These are phyloP conservation scores for Colletotrichum nymphaeae DNA, from an alignment of 2,329 filamentous ascomycete species.

Conservation along the genomic window DNA sequence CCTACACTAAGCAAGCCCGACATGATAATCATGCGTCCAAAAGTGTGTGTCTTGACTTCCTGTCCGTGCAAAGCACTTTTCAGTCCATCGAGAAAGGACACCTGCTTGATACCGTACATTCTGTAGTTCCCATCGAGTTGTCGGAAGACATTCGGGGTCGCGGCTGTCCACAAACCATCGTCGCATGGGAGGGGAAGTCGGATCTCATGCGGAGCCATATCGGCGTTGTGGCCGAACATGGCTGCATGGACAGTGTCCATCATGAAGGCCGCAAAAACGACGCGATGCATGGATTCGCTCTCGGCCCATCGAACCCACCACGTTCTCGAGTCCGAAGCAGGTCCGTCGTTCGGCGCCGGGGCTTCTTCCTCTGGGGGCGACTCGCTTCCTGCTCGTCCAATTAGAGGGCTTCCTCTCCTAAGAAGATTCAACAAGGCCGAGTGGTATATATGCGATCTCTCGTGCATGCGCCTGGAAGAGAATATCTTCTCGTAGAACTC, in stretches of 20 bases:
- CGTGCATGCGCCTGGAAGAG: conserved; percentile 83
- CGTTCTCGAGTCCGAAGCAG: conserved; percentile 52
- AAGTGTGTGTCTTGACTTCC: conserved; percentile 85
- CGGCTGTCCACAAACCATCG: conserved; percentile 86
- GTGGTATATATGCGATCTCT: conserved; percentile 91
- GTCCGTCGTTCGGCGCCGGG: conserved; percentile 26
- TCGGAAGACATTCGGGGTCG: conserved; percentile 80
- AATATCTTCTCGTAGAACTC: conserved; percentile 96
- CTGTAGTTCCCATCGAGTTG: conserved; percentile 81
- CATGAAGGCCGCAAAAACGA: conserved; percentile 90
- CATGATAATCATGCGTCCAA: conserved; percentile 91
- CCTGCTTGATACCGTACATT: conserved; percentile 81
- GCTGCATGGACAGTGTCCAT: conserved; percentile 90
- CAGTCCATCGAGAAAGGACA: conserved; percentile 85
- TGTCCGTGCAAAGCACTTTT: conserved; percentile 86
- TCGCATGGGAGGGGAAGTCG: conserved; percentile 88
- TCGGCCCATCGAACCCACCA: conserved; percentile 93
- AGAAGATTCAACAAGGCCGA: conserved; percentile 87
- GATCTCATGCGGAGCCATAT: conserved; percentile 93
- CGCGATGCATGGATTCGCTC: conserved; percentile 86
- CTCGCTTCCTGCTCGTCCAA: conserved; percentile 82
- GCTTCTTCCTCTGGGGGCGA: conserved; percentile 76
- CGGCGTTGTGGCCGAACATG: conserved; percentile 91
- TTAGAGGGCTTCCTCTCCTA: conserved; percentile 85
- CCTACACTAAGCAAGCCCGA: conserved; percentile 89